Conservation (phyloP, 345 rosid species). For the Brassica napus region DNA sequence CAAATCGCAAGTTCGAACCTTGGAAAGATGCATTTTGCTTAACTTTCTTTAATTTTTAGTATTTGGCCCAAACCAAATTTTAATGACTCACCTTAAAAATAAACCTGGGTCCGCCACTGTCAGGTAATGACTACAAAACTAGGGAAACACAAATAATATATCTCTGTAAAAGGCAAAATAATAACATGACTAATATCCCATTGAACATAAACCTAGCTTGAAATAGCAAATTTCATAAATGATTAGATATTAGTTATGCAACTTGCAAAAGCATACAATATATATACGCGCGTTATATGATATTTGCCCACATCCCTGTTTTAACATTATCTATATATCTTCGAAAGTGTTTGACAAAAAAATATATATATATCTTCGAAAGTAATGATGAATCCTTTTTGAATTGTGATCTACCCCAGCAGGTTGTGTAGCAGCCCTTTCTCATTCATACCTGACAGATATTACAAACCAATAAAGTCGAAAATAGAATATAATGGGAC, state of each 20-base stretch:
- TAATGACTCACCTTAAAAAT: too few species aligned
- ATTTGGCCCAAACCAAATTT: too few species aligned
- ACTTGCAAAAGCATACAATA: slow-evolving; percentile 22
- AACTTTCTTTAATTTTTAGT: too few species aligned
- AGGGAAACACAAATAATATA: too few species aligned
- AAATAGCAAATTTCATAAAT: slow-evolving; percentile 1
- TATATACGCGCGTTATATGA: neutral
- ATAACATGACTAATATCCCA: neutral
- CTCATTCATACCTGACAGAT: slow-evolving; percentile 31
- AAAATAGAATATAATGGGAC: slow-evolving; percentile 13
- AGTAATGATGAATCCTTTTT: slow-evolving; percentile 32
- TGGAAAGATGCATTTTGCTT: too few species aligned
- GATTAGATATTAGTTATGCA: slow-evolving; percentile 9
- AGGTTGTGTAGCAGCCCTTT: slow-evolving; percentile 36
- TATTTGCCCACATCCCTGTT: slow-evolving; percentile 17
- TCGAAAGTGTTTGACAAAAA: too few species aligned
- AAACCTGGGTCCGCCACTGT: too few species aligned
- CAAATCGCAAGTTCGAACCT: too few species aligned
- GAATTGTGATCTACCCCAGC: slow-evolving; percentile 12
- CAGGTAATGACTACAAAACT: neutral
- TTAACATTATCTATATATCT: slow-evolving; percentile 20
- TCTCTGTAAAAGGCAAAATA: neutral
- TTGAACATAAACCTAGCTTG: neutral
- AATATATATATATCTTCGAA: neutral
- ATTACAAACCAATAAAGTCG: slow-evolving; percentile 14